A percentile compares a stretch with the other conserved stretches of the same genome.
Conservation (phyloP, 352 stramenopile species). For the Pythium grandisporangium region DNA sequence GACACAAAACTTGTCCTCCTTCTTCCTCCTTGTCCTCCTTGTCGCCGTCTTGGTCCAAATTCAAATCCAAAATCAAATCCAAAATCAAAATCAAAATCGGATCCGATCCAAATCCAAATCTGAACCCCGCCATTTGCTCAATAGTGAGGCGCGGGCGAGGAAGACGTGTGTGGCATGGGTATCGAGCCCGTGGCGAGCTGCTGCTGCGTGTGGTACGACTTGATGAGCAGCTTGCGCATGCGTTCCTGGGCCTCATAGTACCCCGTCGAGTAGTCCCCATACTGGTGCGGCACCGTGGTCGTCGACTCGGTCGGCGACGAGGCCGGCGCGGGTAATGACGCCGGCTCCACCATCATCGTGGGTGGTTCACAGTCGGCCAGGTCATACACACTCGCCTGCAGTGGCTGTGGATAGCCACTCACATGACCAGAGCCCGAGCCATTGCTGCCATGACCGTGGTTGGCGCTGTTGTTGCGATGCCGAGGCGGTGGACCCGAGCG, state of each 20-base stretch:
- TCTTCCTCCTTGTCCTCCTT: no score
- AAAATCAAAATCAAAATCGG: not conserved
- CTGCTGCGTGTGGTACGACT: slow-evolving; percentile 76
- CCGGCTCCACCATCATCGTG: slow-evolving; percentile 8
- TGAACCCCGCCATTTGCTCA: not conserved
- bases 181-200: slow-evolving; percentile 38
- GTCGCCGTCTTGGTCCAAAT: no score
- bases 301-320: slow-evolving; percentile 4
- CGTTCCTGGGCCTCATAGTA: slow-evolving; percentile 65
- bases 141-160: slow-evolving; percentile 3
- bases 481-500: slow-evolving; percentile 8
- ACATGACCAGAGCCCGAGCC: no score
- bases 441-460: no score
- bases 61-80: not conserved
- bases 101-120: not conserved
- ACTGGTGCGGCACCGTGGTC: slow-evolving; percentile 9
- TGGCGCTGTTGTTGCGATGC: slow-evolving; percentile 13
- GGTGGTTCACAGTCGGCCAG: slow-evolving; percentile 8
- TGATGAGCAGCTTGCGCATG: slow-evolving; percentile 68
- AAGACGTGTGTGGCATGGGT: not conserved
- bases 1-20: no score
- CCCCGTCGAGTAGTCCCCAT: slow-evolving; percentile 27
- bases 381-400: slow-evolving; percentile 13
- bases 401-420: not conserved
- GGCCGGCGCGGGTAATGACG: slow-evolving; percentile 9